Base-by-base conservation (phyloP, 2,329 filamentous ascomycete species). In the Talaromyces pinophilus region DNA sequence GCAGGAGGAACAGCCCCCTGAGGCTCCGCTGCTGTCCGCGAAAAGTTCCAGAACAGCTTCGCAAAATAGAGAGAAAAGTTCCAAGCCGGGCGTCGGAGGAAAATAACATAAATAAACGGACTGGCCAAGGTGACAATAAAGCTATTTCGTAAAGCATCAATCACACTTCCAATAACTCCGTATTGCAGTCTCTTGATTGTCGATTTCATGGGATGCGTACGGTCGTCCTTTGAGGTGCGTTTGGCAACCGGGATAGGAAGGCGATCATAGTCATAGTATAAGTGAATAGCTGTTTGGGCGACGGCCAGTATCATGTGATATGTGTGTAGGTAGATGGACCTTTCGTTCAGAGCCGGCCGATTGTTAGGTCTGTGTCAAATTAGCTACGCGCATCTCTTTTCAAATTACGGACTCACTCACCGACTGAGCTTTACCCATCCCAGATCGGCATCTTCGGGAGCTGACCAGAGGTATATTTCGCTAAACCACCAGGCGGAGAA, bases 321-420 rank as follows among this genome's bases (percentile, higher is more conserved):
- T 67, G 85, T 86, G 40, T 91, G 88, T 61, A 97, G 82, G 75
- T 93, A 95, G 30, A 98, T 85, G 0, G 92, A 90, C 70, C 91
- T 87, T 82, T 98, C 94, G 76, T 98, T 98, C 67, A 97, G 80
- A 62, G 88, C 85, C 22, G 90, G 85, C 42, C 93, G 86, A 76
- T 95, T 92, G 70, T 85, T 83, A 11, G 80, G 74, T 67, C 80
- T 82, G 67, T 19, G 10, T 25, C 54, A 40, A 38, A 19, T 57
- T 19, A 57, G 54, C 30, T 35, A 25, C 5, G 25, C 35, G 10
- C 17, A 38, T 8, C 54, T 25, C 19, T 17, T 5, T 22, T 17
- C 2, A 38, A 35, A 57, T 15, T 22, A 40, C 13, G 11, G n/a
- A 15, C 48, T 22, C 19, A 85, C 88, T 68, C 82, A 88, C 77